Percentiles rank a stretch among this genome's conserved stretches.
Evolutionary conservation across 140 eudicot genomes (phyloP).

Genomic region (Anethum foeniculum): DNA sequence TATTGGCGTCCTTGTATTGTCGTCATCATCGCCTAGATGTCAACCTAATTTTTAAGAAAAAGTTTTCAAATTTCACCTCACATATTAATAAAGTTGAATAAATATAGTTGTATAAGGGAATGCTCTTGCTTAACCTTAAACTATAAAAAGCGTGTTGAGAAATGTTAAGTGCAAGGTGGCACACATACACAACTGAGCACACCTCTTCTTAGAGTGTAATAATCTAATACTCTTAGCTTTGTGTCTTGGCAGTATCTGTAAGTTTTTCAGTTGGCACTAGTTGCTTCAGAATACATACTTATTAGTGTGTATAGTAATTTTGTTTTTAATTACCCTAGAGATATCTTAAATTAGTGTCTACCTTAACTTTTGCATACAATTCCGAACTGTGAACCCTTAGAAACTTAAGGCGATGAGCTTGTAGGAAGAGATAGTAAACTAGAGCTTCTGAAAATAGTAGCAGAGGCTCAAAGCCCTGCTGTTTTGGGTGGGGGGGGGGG

Average conservation of each 20-base stretch:
- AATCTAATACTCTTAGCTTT: background rate
- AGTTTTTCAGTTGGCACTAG: background rate
- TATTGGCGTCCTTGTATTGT: background rate
- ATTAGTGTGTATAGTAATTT: background rate
- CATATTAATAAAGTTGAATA: background rate
- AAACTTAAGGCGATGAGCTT: background rate
- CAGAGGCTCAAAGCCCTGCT: background rate
- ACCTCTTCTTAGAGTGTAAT: background rate
- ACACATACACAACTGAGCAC: background rate
- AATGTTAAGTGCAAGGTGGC: background rate
- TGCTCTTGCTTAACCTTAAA: background rate
- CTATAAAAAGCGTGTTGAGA: background rate
- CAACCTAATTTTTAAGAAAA: background rate
- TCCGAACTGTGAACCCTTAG: background rate
- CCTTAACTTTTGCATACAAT: background rate
- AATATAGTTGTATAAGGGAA: background rate
- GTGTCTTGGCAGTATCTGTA: background rate
- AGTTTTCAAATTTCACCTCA: background rate
- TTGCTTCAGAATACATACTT: background rate
- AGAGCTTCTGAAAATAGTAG: background rate
- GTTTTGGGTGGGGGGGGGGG: too few relatives aligned
- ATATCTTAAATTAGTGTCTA: background rate
- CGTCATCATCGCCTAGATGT: background rate
- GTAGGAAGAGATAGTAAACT: background rate
- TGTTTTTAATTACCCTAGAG: background rate